Conservation (phyloP, 768 basidiomycete species). For the Russula lepida region DNA sequence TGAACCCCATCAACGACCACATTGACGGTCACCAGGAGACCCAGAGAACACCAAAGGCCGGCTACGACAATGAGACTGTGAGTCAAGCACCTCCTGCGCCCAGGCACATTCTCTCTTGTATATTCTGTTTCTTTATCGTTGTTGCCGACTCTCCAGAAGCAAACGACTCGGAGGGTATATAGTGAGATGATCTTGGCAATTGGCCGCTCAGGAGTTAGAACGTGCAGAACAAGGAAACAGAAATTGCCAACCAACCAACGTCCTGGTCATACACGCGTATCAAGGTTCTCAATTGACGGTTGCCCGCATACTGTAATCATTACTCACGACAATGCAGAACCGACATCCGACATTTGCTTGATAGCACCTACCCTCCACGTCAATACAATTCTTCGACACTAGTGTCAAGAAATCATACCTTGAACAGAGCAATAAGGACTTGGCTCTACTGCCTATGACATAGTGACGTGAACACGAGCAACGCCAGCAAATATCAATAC, state of each 20-base stretch:
- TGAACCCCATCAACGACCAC: slow-evolving; percentile 26
- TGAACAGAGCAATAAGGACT: slow-evolving; percentile 11
- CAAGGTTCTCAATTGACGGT: not conserved
- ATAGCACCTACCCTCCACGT: not conserved
- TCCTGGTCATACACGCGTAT: not conserved
- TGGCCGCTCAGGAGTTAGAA: not conserved
- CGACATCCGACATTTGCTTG: slow-evolving; percentile 10
- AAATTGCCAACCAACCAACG: not conserved
- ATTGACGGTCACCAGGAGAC: slow-evolving; percentile 34
- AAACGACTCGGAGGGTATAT: slow-evolving; percentile 33
- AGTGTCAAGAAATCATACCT: not conserved
- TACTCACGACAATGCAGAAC: slow-evolving; percentile 10
- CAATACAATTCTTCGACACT: not conserved
- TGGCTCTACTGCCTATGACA: not conserved
- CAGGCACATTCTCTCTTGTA: not conserved
- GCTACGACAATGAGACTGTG: slow-evolving; percentile 20
- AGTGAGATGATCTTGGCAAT: slow-evolving; percentile 30
- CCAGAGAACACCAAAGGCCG: slow-evolving; percentile 33
- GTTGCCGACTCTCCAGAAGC: slow-evolving; percentile 22
- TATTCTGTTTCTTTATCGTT: not conserved
- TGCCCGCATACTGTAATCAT: not conserved
- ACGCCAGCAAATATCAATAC: slow-evolving; percentile 4
- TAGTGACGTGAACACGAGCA: not conserved
- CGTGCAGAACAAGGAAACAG: not conserved
- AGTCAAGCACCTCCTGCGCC: not conserved